Evolutionary conservation across 805 yeast genomes (phyloP).

Genomic region (Clavispora vitiphila): DNA sequence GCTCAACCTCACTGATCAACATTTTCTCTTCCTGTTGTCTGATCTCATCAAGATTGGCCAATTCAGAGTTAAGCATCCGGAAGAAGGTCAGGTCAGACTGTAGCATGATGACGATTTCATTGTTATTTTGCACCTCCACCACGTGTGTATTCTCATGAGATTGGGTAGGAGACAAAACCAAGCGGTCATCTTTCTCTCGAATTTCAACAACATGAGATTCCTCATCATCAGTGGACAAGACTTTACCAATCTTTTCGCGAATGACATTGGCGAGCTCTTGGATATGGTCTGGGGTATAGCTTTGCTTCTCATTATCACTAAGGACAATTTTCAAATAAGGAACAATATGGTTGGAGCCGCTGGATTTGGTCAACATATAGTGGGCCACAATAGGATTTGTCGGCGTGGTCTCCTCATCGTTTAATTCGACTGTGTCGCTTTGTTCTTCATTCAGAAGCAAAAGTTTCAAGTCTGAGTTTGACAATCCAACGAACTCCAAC

Average conservation of each 20-base stretch:
- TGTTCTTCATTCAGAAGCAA: constrained; percentile 26
- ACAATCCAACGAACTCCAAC: constrained; percentile 53
- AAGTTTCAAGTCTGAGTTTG: constrained; percentile 39
- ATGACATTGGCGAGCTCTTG: constrained; percentile 25
- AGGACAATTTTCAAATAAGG: constrained; percentile 37
- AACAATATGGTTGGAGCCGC: constrained; percentile 19
- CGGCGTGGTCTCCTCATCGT: constrained; percentile 28
- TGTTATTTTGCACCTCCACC: constrained; percentile 17
- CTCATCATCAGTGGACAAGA: constrained; percentile 20
- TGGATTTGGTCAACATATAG: constrained; percentile 32
- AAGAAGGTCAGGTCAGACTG: constrained; percentile 59
- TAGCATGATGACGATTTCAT: constrained; percentile 39
- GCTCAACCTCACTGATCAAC: constrained; percentile 39
- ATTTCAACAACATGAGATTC: constrained; percentile 24
- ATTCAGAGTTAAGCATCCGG: constrained; percentile 50
- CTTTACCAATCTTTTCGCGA: constrained; percentile 22
- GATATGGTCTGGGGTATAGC: constrained; percentile 30
- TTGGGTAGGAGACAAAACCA: constrained; percentile 25
- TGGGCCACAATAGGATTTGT: constrained; percentile 39
- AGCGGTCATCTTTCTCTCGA: constrained; percentile 21
- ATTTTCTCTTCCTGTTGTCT: constrained; percentile 38
- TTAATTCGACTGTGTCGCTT: constrained; percentile 26
- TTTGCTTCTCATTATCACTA: constrained; percentile 23
- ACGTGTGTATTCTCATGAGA: constrained; percentile 7
- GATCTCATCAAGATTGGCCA: constrained; percentile 44